Percentiles rank a stretch among this genome's conserved stretches.
phyloP scores from a whole-genome alignment of 495 filamentous ascomycete species.

The Schizothecium vesticola region DNA sequence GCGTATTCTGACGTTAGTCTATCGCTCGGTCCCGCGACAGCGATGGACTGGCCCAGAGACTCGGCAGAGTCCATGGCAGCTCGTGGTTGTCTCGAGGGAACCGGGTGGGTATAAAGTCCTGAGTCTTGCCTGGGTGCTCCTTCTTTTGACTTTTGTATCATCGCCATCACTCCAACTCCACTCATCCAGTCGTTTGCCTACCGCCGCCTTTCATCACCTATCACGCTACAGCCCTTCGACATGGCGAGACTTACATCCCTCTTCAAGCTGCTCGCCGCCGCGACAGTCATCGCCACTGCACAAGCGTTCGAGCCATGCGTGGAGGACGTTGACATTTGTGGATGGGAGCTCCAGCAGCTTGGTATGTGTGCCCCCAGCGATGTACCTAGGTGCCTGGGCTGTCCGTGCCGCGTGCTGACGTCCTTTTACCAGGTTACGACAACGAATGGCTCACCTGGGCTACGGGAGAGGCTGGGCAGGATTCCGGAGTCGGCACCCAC shows the following conservation, averaged over 20 bases:
- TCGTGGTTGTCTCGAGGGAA: neutral
- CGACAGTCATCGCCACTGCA: neutral
- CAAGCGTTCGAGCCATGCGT: constrained; percentile 1
- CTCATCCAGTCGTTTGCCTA: neutral
- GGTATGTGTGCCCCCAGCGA: neutral
- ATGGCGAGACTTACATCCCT: constrained; percentile 4
- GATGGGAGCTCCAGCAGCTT: constrained; percentile 11
- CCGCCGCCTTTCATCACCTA: neutral
- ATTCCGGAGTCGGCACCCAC: constrained; percentile 4
- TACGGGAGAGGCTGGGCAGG: constrained; percentile 5
- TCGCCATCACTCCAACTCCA: neutral
- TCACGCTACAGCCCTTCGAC: neutral
- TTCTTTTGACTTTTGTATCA: neutral
- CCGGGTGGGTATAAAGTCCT: neutral
- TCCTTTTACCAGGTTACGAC: constrained; percentile 2
- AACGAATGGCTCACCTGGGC: constrained; percentile 7
- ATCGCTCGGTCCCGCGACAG: neutral
- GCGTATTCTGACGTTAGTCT: neutral
- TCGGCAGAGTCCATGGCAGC: neutral
- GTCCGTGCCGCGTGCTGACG: neutral
- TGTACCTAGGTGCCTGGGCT: neutral
- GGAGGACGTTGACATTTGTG: constrained; percentile 8
- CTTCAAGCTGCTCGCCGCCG: neutral
- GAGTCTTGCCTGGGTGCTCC: neutral
- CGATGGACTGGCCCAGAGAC: neutral